Percentiles rank a stretch among this genome's conserved stretches.
These are phyloP conservation scores for Boletus mariae DNA, from an alignment of 1,284 basidiomycete species.

Conservation along the genomic window DNA sequence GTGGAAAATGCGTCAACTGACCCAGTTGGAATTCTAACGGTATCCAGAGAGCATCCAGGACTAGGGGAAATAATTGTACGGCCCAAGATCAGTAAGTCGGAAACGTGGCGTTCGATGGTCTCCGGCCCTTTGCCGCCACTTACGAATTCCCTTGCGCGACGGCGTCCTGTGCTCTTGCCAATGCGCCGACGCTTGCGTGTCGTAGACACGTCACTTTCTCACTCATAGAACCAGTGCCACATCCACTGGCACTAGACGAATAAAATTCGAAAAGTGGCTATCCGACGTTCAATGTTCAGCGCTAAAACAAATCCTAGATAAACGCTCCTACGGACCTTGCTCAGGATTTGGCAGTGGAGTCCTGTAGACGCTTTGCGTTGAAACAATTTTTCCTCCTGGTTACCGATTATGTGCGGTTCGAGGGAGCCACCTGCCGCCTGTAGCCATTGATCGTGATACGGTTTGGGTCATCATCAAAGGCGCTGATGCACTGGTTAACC, in stretches of 20 bases:
- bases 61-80: constrained; percentile 40
- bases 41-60: constrained; percentile 51
- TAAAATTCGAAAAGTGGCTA: constrained; percentile 53
- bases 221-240: constrained; percentile 36
- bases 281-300: not conserved
- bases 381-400: constrained; percentile 42
- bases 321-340: constrained; percentile 37
- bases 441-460: constrained; percentile 61
- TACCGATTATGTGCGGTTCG: constrained; percentile 52
- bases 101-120: not conserved
- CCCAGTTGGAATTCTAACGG: constrained; percentile 41
- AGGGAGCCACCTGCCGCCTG: constrained; percentile 56
- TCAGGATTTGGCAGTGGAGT: constrained; percentile 45
- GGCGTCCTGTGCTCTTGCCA: constrained; percentile 55
- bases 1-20: constrained; percentile 46
- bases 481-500: constrained; percentile 55
- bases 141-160: constrained; percentile 21
- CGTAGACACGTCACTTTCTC: constrained; percentile 46
- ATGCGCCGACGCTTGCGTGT: constrained; percentile 44
- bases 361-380: constrained; percentile 57
- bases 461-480: constrained; percentile 59
- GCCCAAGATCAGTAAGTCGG: constrained; percentile 31
- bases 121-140: not conserved
- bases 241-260: constrained; percentile 46
- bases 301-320: not conserved